Evolutionary conservation across 2,329 filamentous ascomycete genomes (phyloP).

Genomic region (Microsporum audouinii): DNA sequence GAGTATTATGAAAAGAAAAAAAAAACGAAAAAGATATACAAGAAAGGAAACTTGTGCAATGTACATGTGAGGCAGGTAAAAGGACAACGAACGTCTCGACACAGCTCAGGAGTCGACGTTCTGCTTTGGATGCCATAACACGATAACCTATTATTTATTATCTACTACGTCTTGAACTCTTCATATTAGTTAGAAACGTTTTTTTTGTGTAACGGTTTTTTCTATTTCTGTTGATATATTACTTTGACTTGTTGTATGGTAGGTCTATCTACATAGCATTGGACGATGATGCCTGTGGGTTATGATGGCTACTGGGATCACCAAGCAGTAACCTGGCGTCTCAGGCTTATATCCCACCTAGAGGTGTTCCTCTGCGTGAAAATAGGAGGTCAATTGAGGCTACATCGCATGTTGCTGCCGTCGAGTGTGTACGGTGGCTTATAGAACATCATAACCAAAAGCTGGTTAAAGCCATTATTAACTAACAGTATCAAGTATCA

Average conservation of each 20-base stretch:
- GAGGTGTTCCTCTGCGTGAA: not conserved
- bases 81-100: not conserved
- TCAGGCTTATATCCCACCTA: no score
- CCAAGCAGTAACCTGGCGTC: no score
- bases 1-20: slow-evolving; percentile 1
- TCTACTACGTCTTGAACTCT: not conserved
- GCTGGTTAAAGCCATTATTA: no score
- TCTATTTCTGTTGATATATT: not conserved
- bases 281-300: no score
- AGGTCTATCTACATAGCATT: no score
- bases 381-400: not conserved
- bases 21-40: not conserved
- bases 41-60: not conserved
- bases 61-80: not conserved
- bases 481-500: slow-evolving; percentile 18
- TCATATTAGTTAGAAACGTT: slow-evolving; percentile 1
- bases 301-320: no score
- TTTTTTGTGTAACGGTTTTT: slow-evolving; percentile 2
- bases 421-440: not conserved
- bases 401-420: not conserved
- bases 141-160: not conserved
- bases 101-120: not conserved
- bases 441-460: not conserved
- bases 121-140: not conserved
- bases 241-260: not conserved